phyloP scores from a whole-genome alignment of 2,329 filamentous ascomycete species.

The Beauveria scarabaeidicola region DNA sequence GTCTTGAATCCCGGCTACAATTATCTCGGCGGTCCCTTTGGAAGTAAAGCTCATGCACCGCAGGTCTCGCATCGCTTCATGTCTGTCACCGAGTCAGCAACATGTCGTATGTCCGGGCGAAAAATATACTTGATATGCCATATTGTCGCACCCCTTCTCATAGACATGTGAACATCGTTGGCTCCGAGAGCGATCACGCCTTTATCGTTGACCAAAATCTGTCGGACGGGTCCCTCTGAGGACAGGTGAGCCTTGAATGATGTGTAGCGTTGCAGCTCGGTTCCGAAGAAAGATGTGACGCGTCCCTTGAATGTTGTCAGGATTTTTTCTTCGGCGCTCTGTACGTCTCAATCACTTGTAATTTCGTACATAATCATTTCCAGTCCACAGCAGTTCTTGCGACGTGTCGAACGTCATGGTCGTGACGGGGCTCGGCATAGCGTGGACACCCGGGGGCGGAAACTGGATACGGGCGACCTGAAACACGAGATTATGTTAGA shows the following conservation, averaged over 20 bases:
- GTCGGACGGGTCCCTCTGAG: conserved; percentile 70
- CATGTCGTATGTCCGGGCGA: not conserved
- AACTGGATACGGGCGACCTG: conserved; percentile 76
- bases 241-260: conserved; percentile 73
- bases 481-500: conserved; percentile 8
- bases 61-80: conserved; percentile 73
- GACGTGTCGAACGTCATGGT: conserved; percentile 81
- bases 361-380: conserved; percentile 71
- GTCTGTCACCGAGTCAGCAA: conserved; percentile 33
- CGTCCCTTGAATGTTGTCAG: conserved; percentile 55
- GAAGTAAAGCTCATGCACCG: conserved; percentile 94
- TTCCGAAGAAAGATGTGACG: conserved; percentile 79
- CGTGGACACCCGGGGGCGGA: conserved; percentile 65
- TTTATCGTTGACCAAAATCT: conserved; percentile 84
- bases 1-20: conserved; percentile 80
- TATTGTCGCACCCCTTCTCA: conserved; percentile 69
- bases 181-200: conserved; percentile 80
- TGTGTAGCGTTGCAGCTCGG: conserved; percentile 80
- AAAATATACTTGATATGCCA: conserved; percentile 71
- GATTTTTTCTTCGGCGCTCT: not conserved
- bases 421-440: conserved; percentile 61
- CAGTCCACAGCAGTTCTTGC: conserved; percentile 88
- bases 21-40: conserved; percentile 70
- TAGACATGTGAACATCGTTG: conserved; percentile 81
- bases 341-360: not conserved